These are phyloP conservation scores for Melocanna baccifera DNA, from an alignment of 176 grass and related monocot species.

Conservation along the genomic window DNA sequence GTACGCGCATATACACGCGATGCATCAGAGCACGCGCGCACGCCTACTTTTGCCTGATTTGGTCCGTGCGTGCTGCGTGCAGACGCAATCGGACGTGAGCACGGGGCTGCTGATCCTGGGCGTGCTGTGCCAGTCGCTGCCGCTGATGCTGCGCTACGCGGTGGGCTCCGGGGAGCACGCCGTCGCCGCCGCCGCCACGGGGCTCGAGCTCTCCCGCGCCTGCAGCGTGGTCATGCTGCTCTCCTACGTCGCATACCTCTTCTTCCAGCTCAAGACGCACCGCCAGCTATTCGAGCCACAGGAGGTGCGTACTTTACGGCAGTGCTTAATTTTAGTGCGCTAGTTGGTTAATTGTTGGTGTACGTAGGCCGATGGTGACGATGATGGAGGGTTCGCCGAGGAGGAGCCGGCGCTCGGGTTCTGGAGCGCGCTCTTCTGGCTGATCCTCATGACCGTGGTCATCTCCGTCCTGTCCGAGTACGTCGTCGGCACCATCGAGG, in stretches of 20 bases:
- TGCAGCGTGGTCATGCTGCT: conserved; percentile 86
- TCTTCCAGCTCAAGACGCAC: conserved; percentile 98
- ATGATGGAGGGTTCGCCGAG: conserved; percentile 21
- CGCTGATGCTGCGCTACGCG: conserved; percentile 66
- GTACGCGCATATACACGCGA: neutral
- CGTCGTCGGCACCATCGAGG: conserved; percentile 87
- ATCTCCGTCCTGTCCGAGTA: conserved; percentile 83
- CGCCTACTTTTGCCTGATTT: neutral
- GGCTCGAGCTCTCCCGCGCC: conserved; percentile 67
- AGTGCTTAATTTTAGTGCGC: neutral
- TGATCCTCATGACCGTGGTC: conserved; percentile 60
- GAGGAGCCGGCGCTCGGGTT: conserved; percentile 61
- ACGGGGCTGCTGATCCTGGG: conserved; percentile 69
- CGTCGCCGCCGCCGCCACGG: conserved; percentile 16
- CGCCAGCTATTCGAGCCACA: conserved; percentile 74
- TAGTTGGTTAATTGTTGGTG: neutral
- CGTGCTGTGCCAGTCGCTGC: conserved; percentile 75
- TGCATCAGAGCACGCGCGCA: neutral
- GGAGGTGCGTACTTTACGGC: conserved; percentile 29
- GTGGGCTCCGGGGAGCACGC: conserved; percentile 35
- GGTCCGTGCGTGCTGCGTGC: neutral
- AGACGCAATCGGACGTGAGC: conserved; percentile 60
- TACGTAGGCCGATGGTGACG: conserved; percentile 34
- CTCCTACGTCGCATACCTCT: conserved; percentile 77
- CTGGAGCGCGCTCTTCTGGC: conserved; percentile 64